phyloP scores from a whole-genome alignment of 2,329 filamentous ascomycete genomes.

The Colletotrichum liriopes region DNA sequence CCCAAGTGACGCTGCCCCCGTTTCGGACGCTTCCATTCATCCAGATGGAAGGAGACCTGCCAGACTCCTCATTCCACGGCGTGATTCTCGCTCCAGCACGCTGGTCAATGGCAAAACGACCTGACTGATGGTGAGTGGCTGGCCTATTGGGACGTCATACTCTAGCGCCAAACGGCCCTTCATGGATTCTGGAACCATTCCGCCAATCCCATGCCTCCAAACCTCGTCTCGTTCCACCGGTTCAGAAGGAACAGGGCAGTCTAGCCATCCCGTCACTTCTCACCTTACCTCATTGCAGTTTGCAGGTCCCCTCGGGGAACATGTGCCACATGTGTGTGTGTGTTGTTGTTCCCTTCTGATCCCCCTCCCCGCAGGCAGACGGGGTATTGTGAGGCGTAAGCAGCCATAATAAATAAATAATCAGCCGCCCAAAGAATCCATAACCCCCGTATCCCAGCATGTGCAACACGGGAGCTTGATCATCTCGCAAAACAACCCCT shows the following conservation, averaged over 20 bases:
- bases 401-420: constrained; percentile 13
- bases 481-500: constrained; percentile 23
- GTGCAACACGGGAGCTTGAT: constrained; percentile 24
- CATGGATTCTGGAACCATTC: constrained; percentile 32
- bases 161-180: constrained; percentile 38
- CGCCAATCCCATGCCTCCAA: constrained; percentile 30
- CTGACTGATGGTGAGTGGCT: not conserved
- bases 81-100: constrained; percentile 15
- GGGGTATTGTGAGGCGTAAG: not conserved
- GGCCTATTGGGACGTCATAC: constrained; percentile 35
- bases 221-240: constrained; percentile 12
- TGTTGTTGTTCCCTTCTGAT: constrained; percentile 10
- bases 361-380: constrained; percentile 1
- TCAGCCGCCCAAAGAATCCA: constrained; percentile 1
- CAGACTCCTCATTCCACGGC: constrained; percentile 17
- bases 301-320: constrained; percentile 5
- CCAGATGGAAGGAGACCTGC: not conserved
- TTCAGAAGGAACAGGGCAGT: not conserved
- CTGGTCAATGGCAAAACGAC: not conserved
- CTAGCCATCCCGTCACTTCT: constrained; percentile 39
- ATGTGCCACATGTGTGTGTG: constrained; percentile 18
- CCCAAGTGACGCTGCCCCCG: not conserved
- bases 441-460: constrained; percentile 20
- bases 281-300: constrained; percentile 29
- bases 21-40: constrained; percentile 7